Conservation (phyloP, 176 grass and related monocot species). For the Musa beccarii region DNA sequence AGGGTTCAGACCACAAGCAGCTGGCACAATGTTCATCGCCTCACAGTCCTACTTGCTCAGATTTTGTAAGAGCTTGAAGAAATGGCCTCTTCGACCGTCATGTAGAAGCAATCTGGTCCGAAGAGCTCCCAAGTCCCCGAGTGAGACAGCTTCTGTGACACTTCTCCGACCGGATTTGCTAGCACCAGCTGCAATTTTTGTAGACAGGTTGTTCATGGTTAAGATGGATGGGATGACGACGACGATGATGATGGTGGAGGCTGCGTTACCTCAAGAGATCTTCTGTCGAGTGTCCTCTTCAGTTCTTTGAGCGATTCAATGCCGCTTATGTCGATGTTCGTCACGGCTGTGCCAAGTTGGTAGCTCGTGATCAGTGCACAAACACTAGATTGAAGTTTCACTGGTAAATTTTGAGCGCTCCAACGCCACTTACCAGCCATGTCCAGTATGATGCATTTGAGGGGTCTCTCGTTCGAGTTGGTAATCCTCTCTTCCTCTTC, state of each 20-base stretch:
- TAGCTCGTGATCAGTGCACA: background rate
- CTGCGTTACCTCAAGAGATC: conserved; percentile 43
- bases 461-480: conserved; percentile 34
- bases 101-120: conserved; percentile 53
- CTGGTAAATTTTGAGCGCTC: background rate
- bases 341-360: conserved; percentile 45
- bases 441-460: conserved; percentile 69
- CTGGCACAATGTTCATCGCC: too few relatives aligned
- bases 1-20: too few relatives aligned
- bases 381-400: background rate
- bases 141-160: conserved; percentile 52
- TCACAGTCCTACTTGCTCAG: background rate
- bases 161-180: conserved; percentile 69
- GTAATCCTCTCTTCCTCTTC: conserved; percentile 76
- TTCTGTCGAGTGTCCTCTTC: conserved; percentile 56
- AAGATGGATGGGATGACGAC: background rate
- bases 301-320: conserved; percentile 57
- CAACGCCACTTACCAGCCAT: conserved; percentile 49
- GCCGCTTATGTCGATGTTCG: conserved; percentile 79
- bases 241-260: background rate
- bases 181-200: conserved; percentile 54
- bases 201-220: background rate
- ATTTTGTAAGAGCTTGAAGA: conserved; percentile 21
- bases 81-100: conserved; percentile 71
- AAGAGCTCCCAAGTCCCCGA: conserved; percentile 54